phyloP scores from a whole-genome alignment of 2,329 filamentous ascomycete genomes.

The Leptodontidium sp. region DNA sequence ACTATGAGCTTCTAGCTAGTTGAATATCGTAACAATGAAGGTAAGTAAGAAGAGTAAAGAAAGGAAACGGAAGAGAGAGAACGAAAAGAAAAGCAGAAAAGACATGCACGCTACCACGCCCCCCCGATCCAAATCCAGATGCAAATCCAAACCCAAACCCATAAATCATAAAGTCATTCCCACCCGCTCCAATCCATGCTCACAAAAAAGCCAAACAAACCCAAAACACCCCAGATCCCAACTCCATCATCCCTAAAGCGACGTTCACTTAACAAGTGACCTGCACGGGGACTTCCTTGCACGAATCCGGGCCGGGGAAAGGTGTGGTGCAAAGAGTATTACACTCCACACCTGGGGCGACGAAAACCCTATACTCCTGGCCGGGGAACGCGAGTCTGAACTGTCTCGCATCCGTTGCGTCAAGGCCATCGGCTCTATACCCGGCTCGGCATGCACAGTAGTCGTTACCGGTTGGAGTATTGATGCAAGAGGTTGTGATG shows the following conservation, averaged over 20 bases:
- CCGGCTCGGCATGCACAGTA: conserved; percentile 30
- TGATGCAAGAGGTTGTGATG: conserved; percentile 27
- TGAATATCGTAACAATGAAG: background rate
- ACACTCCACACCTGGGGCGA: conserved; percentile 27
- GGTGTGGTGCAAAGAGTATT: conserved; percentile 28
- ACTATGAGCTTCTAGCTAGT: background rate
- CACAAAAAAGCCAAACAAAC: background rate
- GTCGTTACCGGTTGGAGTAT: conserved; percentile 21
- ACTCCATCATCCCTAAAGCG: background rate
- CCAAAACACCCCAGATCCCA: background rate
- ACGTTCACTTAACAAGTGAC: conserved; percentile 10
- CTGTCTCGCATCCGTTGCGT: conserved; percentile 22
- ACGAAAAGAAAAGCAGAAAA: background rate
- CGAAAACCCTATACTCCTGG: conserved; percentile 30
- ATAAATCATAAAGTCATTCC: background rate
- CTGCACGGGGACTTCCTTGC: conserved; percentile 25
- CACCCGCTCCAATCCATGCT: background rate
- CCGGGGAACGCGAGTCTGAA: conserved; percentile 26
- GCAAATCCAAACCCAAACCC: background rate
- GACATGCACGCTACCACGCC: background rate
- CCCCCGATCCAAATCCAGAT: too few species aligned
- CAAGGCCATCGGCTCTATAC: conserved; percentile 26
- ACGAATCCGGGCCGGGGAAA: conserved; percentile 24
- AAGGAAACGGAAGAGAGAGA: background rate
- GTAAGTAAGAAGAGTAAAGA: background rate